These are phyloP conservation scores for Wallemia ichthyophaga DNA, from an alignment of 1,284 basidiomycete species.

Conservation along the genomic window DNA sequence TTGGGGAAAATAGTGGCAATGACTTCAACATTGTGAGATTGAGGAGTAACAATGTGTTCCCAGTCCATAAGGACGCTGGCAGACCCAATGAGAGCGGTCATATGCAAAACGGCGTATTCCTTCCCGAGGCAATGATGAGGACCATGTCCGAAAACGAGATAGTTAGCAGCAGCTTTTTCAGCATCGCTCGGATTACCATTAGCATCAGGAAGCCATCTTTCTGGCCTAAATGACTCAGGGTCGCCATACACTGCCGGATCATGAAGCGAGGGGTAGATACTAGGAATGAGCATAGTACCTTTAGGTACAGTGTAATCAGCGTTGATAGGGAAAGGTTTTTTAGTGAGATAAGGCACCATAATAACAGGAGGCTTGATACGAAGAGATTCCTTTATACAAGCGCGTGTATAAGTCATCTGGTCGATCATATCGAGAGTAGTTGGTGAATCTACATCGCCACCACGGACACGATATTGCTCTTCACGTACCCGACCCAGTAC, in stretches of 20 bases:
- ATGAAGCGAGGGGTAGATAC: constrained; percentile 82
- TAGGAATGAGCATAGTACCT: constrained; percentile 81
- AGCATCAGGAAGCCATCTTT: constrained; percentile 72
- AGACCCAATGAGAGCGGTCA: constrained; percentile 55
- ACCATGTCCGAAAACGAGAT: constrained; percentile 78
- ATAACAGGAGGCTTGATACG: constrained; percentile 70
- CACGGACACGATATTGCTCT: constrained; percentile 62
- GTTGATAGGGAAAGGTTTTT: constrained; percentile 68
- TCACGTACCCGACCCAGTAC: constrained; percentile 63
- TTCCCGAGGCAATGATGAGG: constrained; percentile 79
- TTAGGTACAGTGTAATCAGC: constrained; percentile 70
- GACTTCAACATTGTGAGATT: constrained; percentile 47
- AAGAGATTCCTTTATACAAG: constrained; percentile 73
- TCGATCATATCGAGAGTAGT: constrained; percentile 70
- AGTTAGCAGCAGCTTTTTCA: constrained; percentile 70
- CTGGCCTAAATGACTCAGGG: constrained; percentile 53
- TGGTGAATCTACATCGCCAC: constrained; percentile 45
- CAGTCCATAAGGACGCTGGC: constrained; percentile 58
- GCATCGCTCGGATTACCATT: constrained; percentile 26
- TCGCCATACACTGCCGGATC: constrained; percentile 65
- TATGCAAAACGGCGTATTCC: constrained; percentile 80
- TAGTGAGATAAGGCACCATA: constrained; percentile 82
- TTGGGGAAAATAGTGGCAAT: constrained; percentile 47
- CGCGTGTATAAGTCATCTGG: constrained; percentile 70
- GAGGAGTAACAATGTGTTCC: constrained; percentile 52